These are phyloP conservation scores for Dothistroma septosporum DNA, from an alignment of 2,329 filamentous ascomycete genomes.

Conservation along the genomic window DNA sequence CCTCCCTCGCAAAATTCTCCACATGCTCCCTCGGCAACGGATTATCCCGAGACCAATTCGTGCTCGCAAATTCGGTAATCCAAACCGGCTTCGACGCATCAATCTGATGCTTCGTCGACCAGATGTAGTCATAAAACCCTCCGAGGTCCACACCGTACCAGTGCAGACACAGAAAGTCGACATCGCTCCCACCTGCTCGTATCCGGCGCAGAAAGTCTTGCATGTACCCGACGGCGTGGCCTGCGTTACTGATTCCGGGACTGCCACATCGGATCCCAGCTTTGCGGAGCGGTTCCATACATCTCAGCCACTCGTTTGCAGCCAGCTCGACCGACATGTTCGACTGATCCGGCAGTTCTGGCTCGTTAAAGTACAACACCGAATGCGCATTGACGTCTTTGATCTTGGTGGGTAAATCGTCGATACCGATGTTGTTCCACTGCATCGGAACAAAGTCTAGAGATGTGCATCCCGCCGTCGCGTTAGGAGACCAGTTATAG, in stretches of 20 bases:
- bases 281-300: constrained; percentile 31
- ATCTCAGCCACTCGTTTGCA: constrained; percentile 27
- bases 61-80: constrained; percentile 33
- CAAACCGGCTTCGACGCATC: constrained; percentile 30
- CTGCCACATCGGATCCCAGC: constrained; percentile 25
- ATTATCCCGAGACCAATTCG: constrained; percentile 30
- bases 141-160: constrained; percentile 33
- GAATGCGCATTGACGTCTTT: constrained; percentile 6
- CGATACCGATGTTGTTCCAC: constrained; percentile 32
- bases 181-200: constrained; percentile 24
- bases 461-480: constrained; percentile 23
- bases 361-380: constrained; percentile 33
- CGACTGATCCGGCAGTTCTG: constrained; percentile 31
- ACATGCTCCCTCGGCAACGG: constrained; percentile 30
- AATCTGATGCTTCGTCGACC: constrained; percentile 28
- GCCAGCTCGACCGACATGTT: constrained; percentile 30
- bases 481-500: constrained; percentile 33
- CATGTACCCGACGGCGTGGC: constrained; percentile 28
- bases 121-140: constrained; percentile 35
- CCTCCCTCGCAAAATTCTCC: constrained; percentile 28
- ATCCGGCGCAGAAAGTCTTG: constrained; percentile 27
- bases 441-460: constrained; percentile 34
- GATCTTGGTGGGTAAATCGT: constrained; percentile 25
- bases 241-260: constrained; percentile 31
- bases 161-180: constrained; percentile 33